Evolutionary conservation across 2,329 filamentous ascomycete genomes (phyloP).

Genomic region (Ophiostoma montium): DNA sequence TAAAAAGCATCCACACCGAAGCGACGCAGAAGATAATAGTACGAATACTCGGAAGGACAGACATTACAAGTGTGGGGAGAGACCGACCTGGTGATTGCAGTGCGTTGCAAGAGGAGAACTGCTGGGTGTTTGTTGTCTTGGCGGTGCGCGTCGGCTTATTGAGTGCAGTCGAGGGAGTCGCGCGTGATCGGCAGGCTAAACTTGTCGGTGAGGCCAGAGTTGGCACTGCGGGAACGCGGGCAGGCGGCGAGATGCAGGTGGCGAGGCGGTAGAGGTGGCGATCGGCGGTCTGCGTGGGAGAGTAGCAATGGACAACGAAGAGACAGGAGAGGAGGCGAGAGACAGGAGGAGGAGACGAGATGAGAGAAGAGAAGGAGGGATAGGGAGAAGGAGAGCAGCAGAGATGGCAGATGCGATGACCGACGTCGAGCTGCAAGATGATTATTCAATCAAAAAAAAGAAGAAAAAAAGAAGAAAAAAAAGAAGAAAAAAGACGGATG

Average conservation of each 20-base stretch:
- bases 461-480: background rate
- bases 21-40: background rate
- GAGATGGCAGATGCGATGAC: too few species aligned
- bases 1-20: slow-evolving; percentile 1
- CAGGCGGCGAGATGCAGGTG: background rate
- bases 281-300: background rate
- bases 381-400: too few species aligned
- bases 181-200: background rate
- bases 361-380: background rate
- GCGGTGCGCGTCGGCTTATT: background rate
- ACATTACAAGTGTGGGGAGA: background rate
- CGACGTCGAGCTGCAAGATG: too few species aligned
- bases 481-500: background rate
- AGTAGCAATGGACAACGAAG: background rate
- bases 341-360: background rate
- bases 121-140: slow-evolving; percentile 5
- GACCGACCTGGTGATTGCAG: slow-evolving; percentile 3
- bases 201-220: background rate
- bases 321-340: background rate
- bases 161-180: background rate
- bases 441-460: background rate
- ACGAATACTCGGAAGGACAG: background rate
- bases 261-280: background rate
- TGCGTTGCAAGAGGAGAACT: slow-evolving; percentile 7
- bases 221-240: background rate